Evolutionary conservation across 768 basidiomycete species (phyloP), one percentile per base, ranked within the genome.

Genomic region (Pleurotus sapidus): DNA sequence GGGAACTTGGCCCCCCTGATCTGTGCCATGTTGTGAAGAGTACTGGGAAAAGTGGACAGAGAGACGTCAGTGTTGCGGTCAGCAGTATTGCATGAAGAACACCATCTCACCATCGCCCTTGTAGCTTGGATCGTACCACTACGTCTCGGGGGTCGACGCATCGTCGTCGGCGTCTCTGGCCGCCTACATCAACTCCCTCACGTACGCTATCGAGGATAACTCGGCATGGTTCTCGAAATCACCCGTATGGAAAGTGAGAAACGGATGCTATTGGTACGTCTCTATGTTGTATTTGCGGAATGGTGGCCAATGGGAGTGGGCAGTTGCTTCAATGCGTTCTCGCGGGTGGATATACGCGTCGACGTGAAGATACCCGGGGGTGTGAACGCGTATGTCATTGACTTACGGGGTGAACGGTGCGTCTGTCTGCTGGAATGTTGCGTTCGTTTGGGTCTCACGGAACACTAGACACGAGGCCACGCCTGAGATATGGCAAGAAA

Each of bases 321-420:
- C 59, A 92, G 93, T 72, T 97, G 94, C 72, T 99, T 97, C 77
- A 97, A 99, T 70, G 97, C 97, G 8, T 99, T 99, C 68, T 95
- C 95, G 39, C 78, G 97, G 25, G 92, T 98, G 51, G 97, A 99
- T 67, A 87, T 98, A 27, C 85, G 96, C 38, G 95, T 99, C 5
- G 97, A 99, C 61, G 97, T 98, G 59, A 97, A 96, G 72, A 98
- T 99, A 49, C 97, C 97, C 0, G 97, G 97, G 25, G 96, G 97
- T 11, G 97, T 99, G 14, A 85, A 88, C 61, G 91, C 95, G 4
- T 98, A 97, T 70, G 89, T 92, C 27, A 86, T 98, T 17, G 97
- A 98, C 70, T 71, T 97, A 54, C 86, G 97, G 8, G 96, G 97
- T 7, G 97, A 98, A 70, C 80, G 93, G 93, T 95, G 65, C 62